Base-by-base conservation (phyloP, 1,284 basidiomycete genomes). In the Tilletia indica region DNA sequence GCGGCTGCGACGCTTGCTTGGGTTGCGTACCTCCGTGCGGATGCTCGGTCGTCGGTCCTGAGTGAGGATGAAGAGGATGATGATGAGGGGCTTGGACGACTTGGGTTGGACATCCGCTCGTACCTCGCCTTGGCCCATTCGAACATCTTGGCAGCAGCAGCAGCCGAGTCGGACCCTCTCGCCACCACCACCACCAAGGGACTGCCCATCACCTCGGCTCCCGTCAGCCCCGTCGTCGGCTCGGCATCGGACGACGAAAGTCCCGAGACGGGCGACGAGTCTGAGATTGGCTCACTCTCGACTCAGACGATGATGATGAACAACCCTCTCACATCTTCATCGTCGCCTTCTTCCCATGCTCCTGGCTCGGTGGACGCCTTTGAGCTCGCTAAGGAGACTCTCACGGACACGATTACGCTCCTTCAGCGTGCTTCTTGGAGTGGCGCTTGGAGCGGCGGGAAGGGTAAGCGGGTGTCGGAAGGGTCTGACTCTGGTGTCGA, bases 21-120 rank as follows among this genome's bases (percentile, higher is more conserved):
- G 79, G n/a, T 80, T 19, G 51, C 64, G 1, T 80, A 79, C 76
- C 56, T 80, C n/a, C 77, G 79, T 47, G 38, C 51, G 19, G 25
- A 51, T 71, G 42, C 45, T 4, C 45, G 54, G 42, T 45, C 38
- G 47, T 47, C 6, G 47, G 19, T 11, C 38, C 12, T 19, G 36
- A 19, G 25, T 2, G 25, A 31, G 25, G 25, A 31, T 31, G n/a
- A 34, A 51, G 36, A 31, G 19, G 16, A 64, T 42, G 38, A 45
- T 31, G 21, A 11, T 67, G 16, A 38, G 5, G 25, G 31, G 0
- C 25, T 39, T 12, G 19, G 21, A n/a, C 51, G 16, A n/a, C 45
- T 31, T 6, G 38, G 58, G 19, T 16, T 38, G n/a, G 69, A n/a
- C 54, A 39, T 25, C 36, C 51, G 63, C 19, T 16, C 34, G 8